Percentiles rank a stretch among this genome's conserved stretches.
phyloP scores from a whole-genome alignment of 345 rosid species.

The Eucalyptus viminalis region DNA sequence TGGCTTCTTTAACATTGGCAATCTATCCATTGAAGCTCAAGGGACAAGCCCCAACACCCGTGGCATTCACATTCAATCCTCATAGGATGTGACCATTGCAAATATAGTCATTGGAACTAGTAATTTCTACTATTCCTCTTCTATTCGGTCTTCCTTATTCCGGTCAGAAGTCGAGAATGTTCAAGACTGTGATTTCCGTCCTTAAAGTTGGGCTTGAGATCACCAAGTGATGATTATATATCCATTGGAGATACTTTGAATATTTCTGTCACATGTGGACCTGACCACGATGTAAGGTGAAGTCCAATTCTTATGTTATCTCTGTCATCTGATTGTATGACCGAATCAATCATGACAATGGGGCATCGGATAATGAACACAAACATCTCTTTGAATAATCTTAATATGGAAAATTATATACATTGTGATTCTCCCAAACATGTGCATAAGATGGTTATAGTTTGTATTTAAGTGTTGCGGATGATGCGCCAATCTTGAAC shows the following conservation, averaged over 20 bases:
- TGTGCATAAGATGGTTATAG: background rate
- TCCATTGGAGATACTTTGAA: conserved; percentile 20
- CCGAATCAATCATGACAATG: background rate
- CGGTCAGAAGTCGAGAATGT: too few species aligned
- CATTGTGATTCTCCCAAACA: background rate
- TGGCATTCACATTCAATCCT: conserved; percentile 16
- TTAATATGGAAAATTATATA: background rate
- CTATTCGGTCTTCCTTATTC: background rate
- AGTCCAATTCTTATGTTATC: background rate
- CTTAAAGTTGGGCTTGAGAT: background rate
- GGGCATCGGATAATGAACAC: background rate
- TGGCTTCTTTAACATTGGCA: background rate
- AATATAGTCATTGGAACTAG: conserved; percentile 7
- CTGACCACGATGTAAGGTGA: conserved; percentile 34
- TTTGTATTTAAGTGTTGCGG: background rate
- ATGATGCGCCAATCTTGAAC: background rate
- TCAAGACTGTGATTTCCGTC: too few species aligned
- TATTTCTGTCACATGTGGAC: conserved; percentile 16
- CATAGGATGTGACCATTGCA: background rate
- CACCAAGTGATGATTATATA: conserved; percentile 26
- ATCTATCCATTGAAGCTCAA: conserved; percentile 8
- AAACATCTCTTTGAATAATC: background rate
- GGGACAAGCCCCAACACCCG: conserved; percentile 23
- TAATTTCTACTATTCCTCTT: background rate
- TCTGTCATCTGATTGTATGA: background rate